Conservation (phyloP, 352 stramenopile species). For the Globisporangium irregulare region DNA sequence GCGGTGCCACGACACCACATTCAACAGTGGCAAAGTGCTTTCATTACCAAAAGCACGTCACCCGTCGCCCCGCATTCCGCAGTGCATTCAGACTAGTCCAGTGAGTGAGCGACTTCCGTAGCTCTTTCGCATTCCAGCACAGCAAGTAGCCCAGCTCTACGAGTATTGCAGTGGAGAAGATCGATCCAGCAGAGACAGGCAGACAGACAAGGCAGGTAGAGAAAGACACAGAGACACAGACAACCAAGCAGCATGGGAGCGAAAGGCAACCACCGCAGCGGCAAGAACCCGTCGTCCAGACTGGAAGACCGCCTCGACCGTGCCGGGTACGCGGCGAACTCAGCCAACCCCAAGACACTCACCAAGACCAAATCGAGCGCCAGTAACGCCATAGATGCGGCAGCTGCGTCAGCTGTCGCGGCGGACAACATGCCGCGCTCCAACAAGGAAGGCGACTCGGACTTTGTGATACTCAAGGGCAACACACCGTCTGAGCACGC, state of each 20-base stretch:
- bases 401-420: neutral
- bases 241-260: neutral
- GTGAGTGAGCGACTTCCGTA: neutral
- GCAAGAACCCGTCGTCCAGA: neutral
- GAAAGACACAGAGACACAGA: neutral
- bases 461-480: conserved; percentile 19
- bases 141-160: neutral
- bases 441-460: conserved; percentile 15
- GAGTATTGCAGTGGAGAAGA: neutral
- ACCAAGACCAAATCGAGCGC: conserved; percentile 9
- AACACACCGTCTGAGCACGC: conserved; percentile 28
- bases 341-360: neutral
- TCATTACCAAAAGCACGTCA: neutral
- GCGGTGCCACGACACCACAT: conserved; percentile 7
- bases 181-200: neutral
- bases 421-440: conserved; percentile 18
- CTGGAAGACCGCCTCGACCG: conserved; percentile 13
- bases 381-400: neutral
- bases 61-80: conserved; percentile 1
- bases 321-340: conserved; percentile 7
- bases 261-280: conserved; percentile 11
- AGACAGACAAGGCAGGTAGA: neutral
- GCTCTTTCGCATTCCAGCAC: neutral
- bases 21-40: conserved; percentile 7
- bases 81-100: neutral